Evolutionary conservation across 805 yeast species (phyloP), one percentile per base, ranked within the genome.

Genomic region (Kurtzmaniella cleridarum): DNA sequence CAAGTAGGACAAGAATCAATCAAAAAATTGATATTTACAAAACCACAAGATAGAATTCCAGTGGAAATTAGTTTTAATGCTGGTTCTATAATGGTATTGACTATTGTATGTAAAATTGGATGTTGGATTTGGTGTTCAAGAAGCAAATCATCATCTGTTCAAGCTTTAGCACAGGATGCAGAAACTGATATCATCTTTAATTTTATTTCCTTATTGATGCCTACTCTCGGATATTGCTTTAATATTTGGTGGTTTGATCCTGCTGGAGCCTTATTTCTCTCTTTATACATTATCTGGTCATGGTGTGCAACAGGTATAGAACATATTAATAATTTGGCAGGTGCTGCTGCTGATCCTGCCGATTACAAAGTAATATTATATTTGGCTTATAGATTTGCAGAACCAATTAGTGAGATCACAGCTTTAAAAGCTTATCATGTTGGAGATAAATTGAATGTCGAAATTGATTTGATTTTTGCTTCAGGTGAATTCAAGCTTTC

Each of bases 91-190:
- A 85, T 84, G 93, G 36, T 67, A 0, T 40, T 72, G 13, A 85
- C 95, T 0, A 78, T 84, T 14, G 50, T 74, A 3, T 66, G 75
- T 23, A 84, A 84, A 51, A 47, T 79, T 5, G 69, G 66, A 1
- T 79, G 88, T 49, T 85, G 76, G 70, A 23, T 74, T 10, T 76
- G 84, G 77, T 84, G 91, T 53, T 62, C 73, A 30, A 59, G 66
- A 11, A 72, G 82, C 43, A 61, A 70, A 13, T 80, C 87, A 12
- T 74, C 82, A 13, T 78, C 89, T 0, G 81, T 85, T 2, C 83
- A 79, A 51, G 95, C 95, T 0, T 63, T 84, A 40, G 86, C 90
- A 2, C 91, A 84, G 57, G 95, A 85, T 59, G 93, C 93, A 0
- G 68, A 73, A 59, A 84, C 90, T 1, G 95, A 85, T 57, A 75